Evolutionary conservation across 495 filamentous ascomycete species (phyloP).

Genomic region (Neurospora tetraspora): DNA sequence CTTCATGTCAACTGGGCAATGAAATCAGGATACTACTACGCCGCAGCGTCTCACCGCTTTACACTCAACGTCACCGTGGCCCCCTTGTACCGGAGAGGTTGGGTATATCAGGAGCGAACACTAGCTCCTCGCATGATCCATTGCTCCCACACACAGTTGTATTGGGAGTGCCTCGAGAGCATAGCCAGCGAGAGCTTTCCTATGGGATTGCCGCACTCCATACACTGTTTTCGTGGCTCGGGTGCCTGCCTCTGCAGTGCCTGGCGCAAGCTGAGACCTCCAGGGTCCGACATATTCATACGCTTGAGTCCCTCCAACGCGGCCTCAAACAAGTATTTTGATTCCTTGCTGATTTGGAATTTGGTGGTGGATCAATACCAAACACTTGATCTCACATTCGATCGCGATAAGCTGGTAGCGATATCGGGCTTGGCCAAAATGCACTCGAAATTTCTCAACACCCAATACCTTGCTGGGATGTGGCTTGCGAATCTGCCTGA

Average conservation of each 20-base stretch:
- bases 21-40: background rate
- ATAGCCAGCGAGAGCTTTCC: background rate
- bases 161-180: background rate
- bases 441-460: background rate
- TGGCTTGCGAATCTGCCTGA: background rate
- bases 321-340: background rate
- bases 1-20: background rate
- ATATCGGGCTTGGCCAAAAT: background rate
- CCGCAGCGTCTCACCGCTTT: background rate
- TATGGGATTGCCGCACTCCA: no score
- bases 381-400: background rate
- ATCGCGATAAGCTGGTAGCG: background rate
- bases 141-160: background rate
- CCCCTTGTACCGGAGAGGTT: background rate
- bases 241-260: background rate
- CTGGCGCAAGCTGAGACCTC: background rate
- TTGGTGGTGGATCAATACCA: rapidly evolving
- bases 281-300: background rate
- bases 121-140: background rate
- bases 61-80: background rate
- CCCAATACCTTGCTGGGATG: background rate
- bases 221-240: no score
- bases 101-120: constrained; percentile 2
- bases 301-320: rapidly evolving
- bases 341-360: rapidly evolving